phyloP scores from a whole-genome alignment of 2,329 filamentous ascomycete genomes.

The Colletotrichum aenigma region DNA sequence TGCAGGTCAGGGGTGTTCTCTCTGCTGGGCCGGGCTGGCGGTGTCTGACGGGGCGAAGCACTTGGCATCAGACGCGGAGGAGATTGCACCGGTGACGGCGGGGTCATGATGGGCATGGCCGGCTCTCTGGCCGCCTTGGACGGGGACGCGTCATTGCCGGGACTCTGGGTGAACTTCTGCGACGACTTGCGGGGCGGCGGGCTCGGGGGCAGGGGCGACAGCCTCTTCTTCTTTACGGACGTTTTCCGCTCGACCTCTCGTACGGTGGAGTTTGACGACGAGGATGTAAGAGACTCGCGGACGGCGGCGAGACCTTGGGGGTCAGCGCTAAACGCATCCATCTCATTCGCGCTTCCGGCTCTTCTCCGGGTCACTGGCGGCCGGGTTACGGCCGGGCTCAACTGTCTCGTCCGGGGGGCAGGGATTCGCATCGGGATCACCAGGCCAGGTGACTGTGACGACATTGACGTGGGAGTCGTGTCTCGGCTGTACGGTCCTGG shows the following conservation, averaged over 20 bases:
- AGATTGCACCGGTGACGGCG: slow-evolving; percentile 24
- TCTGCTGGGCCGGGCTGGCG: slow-evolving; percentile 68
- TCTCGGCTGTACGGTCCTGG: slow-evolving; percentile 76
- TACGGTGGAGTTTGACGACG: slow-evolving; percentile 74
- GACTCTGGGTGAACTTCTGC: slow-evolving; percentile 50
- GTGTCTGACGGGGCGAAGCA: slow-evolving; percentile 38
- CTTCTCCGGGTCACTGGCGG: slow-evolving; percentile 66
- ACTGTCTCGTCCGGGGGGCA: slow-evolving; percentile 54
- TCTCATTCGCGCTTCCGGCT: slow-evolving; percentile 59
- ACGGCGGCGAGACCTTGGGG: slow-evolving; percentile 67
- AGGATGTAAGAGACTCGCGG: slow-evolving; percentile 73
- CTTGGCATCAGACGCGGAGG: slow-evolving; percentile 26
- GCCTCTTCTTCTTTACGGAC: slow-evolving; percentile 47
- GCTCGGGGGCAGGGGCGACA: slow-evolving; percentile 59
- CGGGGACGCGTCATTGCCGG: slow-evolving; percentile 41
- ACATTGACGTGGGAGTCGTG: slow-evolving; percentile 79
- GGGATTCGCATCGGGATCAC: slow-evolving; percentile 52
- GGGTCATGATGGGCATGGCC: slow-evolving; percentile 25
- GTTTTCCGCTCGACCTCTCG: slow-evolving; percentile 50
- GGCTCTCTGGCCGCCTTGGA: slow-evolving; percentile 38
- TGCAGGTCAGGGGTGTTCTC: slow-evolving; percentile 70
- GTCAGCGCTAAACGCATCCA: slow-evolving; percentile 49
- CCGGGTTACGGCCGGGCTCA: slow-evolving; percentile 59
- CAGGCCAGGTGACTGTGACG: slow-evolving; percentile 73
- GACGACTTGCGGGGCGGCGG: slow-evolving; percentile 68